phyloP scores from a whole-genome alignment of 345 rosid genomes.

The Lepidium africanum region DNA sequence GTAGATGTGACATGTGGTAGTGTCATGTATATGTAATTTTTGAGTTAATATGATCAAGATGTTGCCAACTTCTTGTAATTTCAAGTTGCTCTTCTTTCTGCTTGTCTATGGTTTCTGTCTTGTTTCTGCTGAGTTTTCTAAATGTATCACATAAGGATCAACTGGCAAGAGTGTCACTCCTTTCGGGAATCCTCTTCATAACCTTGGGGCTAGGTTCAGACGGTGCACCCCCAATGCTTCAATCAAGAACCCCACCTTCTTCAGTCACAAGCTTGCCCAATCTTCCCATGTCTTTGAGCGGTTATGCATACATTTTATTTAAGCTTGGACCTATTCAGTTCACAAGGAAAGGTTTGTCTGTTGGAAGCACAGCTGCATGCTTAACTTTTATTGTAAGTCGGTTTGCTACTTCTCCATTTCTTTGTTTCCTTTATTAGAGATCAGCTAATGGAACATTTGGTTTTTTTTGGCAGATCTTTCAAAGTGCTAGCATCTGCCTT shows the following conservation, averaged over 20 bases:
- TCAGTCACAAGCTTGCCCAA: constrained; percentile 55
- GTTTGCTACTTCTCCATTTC: not conserved
- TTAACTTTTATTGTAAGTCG: constrained; percentile 74
- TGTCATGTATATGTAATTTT: not conserved
- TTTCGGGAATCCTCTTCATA: constrained; percentile 73
- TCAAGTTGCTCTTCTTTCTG: not conserved
- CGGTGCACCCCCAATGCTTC: constrained; percentile 73
- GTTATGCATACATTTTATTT: constrained; percentile 72
- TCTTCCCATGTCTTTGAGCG: constrained; percentile 61
- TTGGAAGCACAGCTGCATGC: constrained; percentile 94
- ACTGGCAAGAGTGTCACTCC: constrained; percentile 83
- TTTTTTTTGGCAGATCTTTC: constrained; percentile 63
- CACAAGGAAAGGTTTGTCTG: constrained; percentile 88
- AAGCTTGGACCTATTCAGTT: constrained; percentile 83
- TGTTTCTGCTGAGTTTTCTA: not conserved
- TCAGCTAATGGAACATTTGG: not conserved
- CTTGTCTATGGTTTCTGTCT: not conserved
- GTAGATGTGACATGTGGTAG: not conserved
- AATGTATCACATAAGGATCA: constrained; percentile 55
- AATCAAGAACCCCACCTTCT: constrained; percentile 80
- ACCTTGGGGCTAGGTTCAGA: constrained; percentile 85
- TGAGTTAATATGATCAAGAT: not conserved
- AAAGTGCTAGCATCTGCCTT: constrained; percentile 85
- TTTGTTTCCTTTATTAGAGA: not conserved
- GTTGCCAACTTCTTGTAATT: not conserved